Base-by-base conservation (phyloP, 225 moss, liverwort and hornwort species). In the Pseudoscleropodium purum region DNA sequence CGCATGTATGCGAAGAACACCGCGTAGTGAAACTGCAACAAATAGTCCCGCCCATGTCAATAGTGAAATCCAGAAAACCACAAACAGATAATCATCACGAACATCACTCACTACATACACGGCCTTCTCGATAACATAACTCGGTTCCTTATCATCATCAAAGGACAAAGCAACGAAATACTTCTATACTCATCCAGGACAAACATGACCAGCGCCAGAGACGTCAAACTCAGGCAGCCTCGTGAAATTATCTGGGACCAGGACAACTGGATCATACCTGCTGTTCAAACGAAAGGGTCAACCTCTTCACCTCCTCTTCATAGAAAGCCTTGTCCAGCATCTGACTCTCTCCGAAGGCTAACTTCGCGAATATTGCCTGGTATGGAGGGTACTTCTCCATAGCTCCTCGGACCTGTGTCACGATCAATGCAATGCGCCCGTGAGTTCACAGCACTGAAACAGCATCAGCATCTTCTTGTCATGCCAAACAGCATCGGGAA, bases 281-380 rank as follows among this genome's bases (percentile, higher is more conserved):
- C 92, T 99, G 99, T 86, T 97, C 97, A 89, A 97, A 99, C 43
- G 97, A 92, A 13, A 95, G 93, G 10, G 96, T 95, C 91, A 99
- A 85, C 84, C 91, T 95, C 92, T 97, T 99, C 69, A 97, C 99
- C 88, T 97, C 95, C 91, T 97, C 97, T 88, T 99, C 99, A 68
- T 95, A 97, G 85, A 99, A 99, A 51, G 96, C 94, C 92, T 97
- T 99, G 85, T 99, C 99, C 61, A 99, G 97, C 99, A 99, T 99
- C 88, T 99, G 99, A 91, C 99, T 97, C 91, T 99, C 99, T 79
- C 99, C 99, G 90, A 97, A 97, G 16, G 96, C 92, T 76, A 99
- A 92, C 92, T 97, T 99, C 57, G 99, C 70, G 92, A 99, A 99
- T 83, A 99, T 95, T 49, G 97, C 93, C 87, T 95, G 95, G 90